Percentiles rank a stretch among this genome's conserved stretches.
phyloP scores from a whole-genome alignment of 1,284 basidiomycete species.

The Cystobasidiaceae sp. region DNA sequence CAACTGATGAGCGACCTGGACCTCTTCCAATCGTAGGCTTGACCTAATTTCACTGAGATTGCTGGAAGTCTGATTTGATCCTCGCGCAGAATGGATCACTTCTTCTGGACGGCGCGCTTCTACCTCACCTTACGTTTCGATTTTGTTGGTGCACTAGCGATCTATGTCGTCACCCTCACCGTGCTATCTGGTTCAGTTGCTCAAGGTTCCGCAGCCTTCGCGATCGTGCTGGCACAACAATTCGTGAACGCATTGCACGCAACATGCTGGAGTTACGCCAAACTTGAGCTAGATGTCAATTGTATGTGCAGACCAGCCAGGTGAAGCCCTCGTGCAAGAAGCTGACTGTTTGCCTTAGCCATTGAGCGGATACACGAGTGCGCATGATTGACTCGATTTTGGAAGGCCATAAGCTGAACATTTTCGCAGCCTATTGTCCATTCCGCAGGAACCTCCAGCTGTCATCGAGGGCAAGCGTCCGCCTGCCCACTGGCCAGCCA shows the following conservation, averaged over 20 bases:
- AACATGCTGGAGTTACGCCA: conserved; percentile 28
- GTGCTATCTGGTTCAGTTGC: conserved; percentile 31
- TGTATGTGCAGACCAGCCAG: no score
- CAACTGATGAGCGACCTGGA: conserved; percentile 29
- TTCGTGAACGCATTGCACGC: conserved; percentile 23
- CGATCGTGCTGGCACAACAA: conserved; percentile 26
- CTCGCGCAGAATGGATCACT: conserved; percentile 41
- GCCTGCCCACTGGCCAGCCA: conserved; percentile 63
- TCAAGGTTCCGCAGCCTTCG: conserved; percentile 30
- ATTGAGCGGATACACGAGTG: conserved; percentile 56
- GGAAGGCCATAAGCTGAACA: conserved; percentile 59
- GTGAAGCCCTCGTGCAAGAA: no score
- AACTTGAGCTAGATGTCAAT: conserved; percentile 13
- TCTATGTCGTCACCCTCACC: conserved; percentile 23
- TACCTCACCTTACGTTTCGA: conserved; percentile 28
- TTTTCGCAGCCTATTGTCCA: conserved; percentile 55
- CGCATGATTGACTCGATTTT: conserved; percentile 51
- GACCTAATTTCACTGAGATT: no score
- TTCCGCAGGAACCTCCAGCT: conserved; percentile 35
- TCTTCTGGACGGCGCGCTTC: conserved; percentile 21
- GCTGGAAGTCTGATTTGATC: no score
- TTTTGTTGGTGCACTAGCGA: conserved; percentile 13
- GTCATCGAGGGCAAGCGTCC: conserved; percentile 56
- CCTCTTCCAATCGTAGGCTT: conserved; percentile 29
- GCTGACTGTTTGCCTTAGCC: no score